Base-by-base conservation (phyloP, 495 filamentous ascomycete genomes). In the Talaromyces liani region DNA sequence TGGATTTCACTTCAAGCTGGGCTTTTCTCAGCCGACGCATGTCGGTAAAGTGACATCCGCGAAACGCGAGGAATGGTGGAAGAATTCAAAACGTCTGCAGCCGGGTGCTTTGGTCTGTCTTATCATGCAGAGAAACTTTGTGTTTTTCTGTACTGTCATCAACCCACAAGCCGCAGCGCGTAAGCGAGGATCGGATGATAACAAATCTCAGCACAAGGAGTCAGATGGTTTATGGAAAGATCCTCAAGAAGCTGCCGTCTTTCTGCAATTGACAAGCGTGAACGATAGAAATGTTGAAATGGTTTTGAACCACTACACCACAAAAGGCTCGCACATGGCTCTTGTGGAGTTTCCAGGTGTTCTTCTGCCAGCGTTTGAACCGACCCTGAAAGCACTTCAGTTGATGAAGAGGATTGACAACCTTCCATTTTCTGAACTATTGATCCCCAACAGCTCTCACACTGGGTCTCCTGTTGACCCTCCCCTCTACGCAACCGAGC, bases 321-420 rank as follows among this genome's bases (percentile, higher is more conserved):
- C 63, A 4, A 22, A 58, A 3, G 22, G 3, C 9, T 36, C 10
- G 1, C 41, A 54, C 57, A 34, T 64, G 64, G 0, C 74, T 10
- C 76, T 91, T 8, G 79, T 91, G 1, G 90, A 92, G 64, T 91
- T 92, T 61, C 88, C 88, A 0, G 85, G 84, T 8, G 74, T 93
- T 4, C 74, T 92, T 1, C 78, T 91, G 12, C 79, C 84, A 0
- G 80, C 88, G 2, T 93, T 93, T 67, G 75, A 85, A 49, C 83
- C 86, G 20, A 87, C 86, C 0, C 72, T 92, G n/a, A 72, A 76
- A 64, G 87, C 85, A 6, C 74, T 93, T 0, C 85, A 91, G 65
- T 66, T 71, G 2, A 87, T 90, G 74, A 82, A 79, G 39, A 69
- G 65, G 24, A 70, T 66, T 6, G 67, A 70, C 0, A 71, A 81